Base-by-base conservation (phyloP, 2,329 filamentous ascomycete genomes). In the Mycosphaerella sp. region DNA sequence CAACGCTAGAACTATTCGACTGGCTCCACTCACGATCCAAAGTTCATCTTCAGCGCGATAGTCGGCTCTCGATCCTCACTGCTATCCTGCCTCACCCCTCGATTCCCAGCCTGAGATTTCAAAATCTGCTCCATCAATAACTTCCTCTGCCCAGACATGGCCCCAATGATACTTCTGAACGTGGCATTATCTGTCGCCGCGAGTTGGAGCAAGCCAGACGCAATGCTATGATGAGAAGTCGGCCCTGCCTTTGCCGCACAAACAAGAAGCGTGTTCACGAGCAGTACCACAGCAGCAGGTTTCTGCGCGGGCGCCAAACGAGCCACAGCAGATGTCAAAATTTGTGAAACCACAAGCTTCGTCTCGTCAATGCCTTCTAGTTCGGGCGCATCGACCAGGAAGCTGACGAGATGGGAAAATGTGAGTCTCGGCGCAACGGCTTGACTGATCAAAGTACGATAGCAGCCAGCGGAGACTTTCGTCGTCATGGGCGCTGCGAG, bases 1-100 rank as follows among this genome's bases (percentile, higher is more conserved):
- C n/a, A n/a, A n/a, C n/a, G n/a, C n/a, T n/a, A n/a, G n/a, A n/a
- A n/a, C n/a, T n/a, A n/a, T n/a, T n/a, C n/a, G n/a, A n/a, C n/a
- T n/a, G n/a, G n/a, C n/a, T n/a, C n/a, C n/a, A n/a, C n/a, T 25
- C n/a, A 44, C 14, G 35, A 39, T 21, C 61, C 56, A 53, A 98
- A 97, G 69, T 95, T 79, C 87, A 97, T 94, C 78, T 94, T 93
- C 65, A 98, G 71, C 48, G 89, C 89, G 76, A 98, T 98, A 57
- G 76, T 93, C 10, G 93, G 93, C 69, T 76, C 74, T 39, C 69
- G 73, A 43, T 73, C 81, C 25, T 73, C 78, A 2, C 46, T 54
- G 5, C 50, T 43, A 40, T 52, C 75, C 72, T 52, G 72, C 75
- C 44, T 70, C 70, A 39, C 70, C 62, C 49, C 66, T 69, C 60